These are phyloP conservation scores for Irpex sp. DNA, from an alignment of 1,284 basidiomycete genomes.

Conservation along the genomic window DNA sequence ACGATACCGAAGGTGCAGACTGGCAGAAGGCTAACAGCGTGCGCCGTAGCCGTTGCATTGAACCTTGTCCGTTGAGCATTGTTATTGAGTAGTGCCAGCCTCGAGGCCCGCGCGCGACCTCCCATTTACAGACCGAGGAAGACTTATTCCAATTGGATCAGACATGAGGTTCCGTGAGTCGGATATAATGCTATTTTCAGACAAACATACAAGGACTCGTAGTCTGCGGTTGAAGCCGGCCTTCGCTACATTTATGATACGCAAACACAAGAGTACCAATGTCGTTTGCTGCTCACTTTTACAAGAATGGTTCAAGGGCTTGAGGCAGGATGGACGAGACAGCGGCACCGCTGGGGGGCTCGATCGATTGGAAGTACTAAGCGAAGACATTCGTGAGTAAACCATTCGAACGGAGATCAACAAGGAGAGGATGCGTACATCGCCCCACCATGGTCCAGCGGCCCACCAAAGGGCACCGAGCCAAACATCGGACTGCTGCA, in stretches of 20 bases:
- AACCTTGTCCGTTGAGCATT: background rate
- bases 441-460: slow-evolving; percentile 60
- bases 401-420: background rate
- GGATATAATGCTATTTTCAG: background rate
- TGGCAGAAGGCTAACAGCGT: background rate
- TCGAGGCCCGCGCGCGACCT: no score
- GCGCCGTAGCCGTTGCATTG: background rate
- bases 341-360: slow-evolving; percentile 54
- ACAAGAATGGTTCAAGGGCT: slow-evolving; percentile 54
- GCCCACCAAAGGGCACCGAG: slow-evolving; percentile 57
- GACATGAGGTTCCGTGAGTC: background rate
- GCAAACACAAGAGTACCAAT: no score
- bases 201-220: no score
- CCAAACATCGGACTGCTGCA: slow-evolving; percentile 60
- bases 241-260: no score
- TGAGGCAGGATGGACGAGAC: slow-evolving; percentile 52
- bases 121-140: no score
- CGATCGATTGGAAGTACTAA: slow-evolving; percentile 61
- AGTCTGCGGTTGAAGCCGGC: no score
- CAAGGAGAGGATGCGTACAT: slow-evolving; percentile 31
- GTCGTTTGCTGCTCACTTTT: slow-evolving; percentile 18
- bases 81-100: no score
- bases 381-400: background rate
- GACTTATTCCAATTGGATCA: background rate
- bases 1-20: background rate